phyloP scores from a whole-genome alignment of 306 rosid genomes.

The Dryas octopetala region DNA sequence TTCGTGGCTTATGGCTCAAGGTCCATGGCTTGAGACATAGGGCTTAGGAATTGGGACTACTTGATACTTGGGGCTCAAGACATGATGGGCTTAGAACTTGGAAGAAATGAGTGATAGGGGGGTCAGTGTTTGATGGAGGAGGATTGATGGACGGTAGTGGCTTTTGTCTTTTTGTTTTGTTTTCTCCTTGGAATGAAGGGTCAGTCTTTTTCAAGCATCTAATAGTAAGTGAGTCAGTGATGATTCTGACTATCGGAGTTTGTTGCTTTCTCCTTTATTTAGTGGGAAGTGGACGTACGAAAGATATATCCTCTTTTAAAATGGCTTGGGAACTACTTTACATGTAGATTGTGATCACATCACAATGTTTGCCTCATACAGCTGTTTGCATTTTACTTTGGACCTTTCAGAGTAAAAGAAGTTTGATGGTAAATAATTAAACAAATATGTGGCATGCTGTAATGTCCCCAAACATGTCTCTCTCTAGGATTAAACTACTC shows the following conservation, averaged over 20 bases:
- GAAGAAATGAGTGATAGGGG: not conserved
- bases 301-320: not conserved
- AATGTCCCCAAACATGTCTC: not conserved
- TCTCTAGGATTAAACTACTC: not conserved
- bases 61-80: not conserved
- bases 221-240: not conserved
- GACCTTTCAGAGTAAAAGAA: not conserved
- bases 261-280: conserved; percentile 12
- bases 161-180: not conserved
- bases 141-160: conserved; percentile 5
- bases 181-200: not conserved
- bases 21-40: not conserved
- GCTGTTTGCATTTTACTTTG: not conserved
- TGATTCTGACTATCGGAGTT: conserved; percentile 4
- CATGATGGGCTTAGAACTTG: not conserved
- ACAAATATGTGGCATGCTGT: not conserved
- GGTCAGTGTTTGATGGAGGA: not conserved
- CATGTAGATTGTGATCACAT: not conserved
- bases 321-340: not conserved
- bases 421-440: not conserved
- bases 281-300: conserved; percentile 9
- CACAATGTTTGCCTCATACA: not conserved
- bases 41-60: not conserved
- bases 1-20: not conserved
- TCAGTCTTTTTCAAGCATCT: conserved; percentile 11